These are phyloP conservation scores for Moricandia arvensis DNA, from an alignment of 345 rosid genomes.

Conservation along the genomic window DNA sequence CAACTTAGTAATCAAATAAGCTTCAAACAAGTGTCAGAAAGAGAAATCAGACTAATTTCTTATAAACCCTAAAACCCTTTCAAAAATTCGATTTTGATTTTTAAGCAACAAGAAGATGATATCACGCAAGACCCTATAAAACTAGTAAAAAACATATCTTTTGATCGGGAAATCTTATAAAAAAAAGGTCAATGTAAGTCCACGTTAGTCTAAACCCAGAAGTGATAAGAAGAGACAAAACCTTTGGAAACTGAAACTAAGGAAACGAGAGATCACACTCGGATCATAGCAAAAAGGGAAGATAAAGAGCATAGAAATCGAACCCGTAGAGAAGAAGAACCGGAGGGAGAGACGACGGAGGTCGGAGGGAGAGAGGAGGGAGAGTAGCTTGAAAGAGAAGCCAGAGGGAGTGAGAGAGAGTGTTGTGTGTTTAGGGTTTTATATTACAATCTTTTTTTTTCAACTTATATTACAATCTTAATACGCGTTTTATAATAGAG, in stretches of 20 bases:
- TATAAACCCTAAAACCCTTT: neutral
- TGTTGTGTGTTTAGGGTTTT: neutral
- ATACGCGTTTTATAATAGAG: constrained; percentile 26
- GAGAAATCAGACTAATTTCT: neutral
- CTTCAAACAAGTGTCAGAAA: constrained; percentile 4
- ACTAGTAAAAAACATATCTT: neutral
- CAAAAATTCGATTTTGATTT: neutral
- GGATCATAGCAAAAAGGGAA: neutral
- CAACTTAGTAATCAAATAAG: neutral
- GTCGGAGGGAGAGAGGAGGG: constrained; percentile 21
- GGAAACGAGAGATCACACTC: neutral
- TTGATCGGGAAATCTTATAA: neutral
- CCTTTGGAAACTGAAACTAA: neutral
- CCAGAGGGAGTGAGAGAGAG: constrained; percentile 11
- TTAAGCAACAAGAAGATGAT: neutral
- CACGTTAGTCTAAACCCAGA: constrained; percentile 15
- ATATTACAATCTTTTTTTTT: constrained; percentile 3
- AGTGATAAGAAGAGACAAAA: neutral
- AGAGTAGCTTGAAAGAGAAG: constrained; percentile 37
- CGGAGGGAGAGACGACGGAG: constrained; percentile 9
- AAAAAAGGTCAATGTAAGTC: neutral
- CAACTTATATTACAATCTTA: constrained; percentile 11
- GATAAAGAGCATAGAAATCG: neutral
- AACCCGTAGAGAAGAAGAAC: constrained; percentile 19
- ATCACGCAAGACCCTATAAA: neutral